Conservation (phyloP, 805 yeast genomes). For the Ogataea pilisensis region DNA sequence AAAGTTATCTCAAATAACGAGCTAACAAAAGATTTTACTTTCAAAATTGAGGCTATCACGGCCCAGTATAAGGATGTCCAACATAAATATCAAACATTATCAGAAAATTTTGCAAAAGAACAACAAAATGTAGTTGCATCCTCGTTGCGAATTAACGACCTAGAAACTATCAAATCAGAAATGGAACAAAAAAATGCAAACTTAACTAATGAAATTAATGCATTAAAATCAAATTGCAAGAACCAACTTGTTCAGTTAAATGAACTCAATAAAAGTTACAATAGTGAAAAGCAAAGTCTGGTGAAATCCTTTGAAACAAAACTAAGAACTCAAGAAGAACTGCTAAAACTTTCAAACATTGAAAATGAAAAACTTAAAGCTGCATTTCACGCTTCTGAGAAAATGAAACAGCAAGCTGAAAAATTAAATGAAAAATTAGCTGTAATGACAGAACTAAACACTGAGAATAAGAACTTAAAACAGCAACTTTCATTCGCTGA, state of each 20-base stretch:
- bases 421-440: not conserved
- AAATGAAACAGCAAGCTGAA: not conserved
- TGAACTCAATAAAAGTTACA: conserved; percentile 1
- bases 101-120: not conserved
- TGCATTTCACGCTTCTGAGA: not conserved
- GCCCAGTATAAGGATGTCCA: not conserved
- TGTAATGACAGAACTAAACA: not conserved
- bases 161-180: not conserved
- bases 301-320: conserved; percentile 32
- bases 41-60: not conserved
- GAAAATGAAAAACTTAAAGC: conserved; percentile 26
- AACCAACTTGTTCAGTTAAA: not conserved
- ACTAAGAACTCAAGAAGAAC: conserved; percentile 32
- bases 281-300: conserved; percentile 11
- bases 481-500: conserved; percentile 1
- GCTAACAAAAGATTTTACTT: not conserved
- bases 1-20: not conserved
- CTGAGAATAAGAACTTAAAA: not conserved
- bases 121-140: not conserved
- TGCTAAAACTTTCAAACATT: conserved; percentile 26
- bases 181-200: not conserved
- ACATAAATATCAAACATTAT: not conserved
- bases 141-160: not conserved
- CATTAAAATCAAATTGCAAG: conserved; percentile 1
- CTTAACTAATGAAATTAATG: not conserved